Evolutionary conservation across 805 yeast genomes (phyloP).

Genomic region (Barnettozyma wickerhamii): DNA sequence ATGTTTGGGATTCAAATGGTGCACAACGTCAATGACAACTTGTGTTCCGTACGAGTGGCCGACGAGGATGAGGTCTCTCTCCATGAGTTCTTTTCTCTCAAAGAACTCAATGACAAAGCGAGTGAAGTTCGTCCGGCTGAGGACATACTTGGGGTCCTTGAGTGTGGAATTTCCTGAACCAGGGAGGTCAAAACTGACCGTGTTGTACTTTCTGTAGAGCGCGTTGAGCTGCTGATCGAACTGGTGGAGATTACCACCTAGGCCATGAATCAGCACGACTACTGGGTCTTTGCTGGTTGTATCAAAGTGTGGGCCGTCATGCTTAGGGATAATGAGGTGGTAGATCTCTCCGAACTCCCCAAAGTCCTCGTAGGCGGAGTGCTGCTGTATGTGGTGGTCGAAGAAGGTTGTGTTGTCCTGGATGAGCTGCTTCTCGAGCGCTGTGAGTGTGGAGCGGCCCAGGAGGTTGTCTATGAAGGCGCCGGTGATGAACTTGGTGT

Average conservation of each 20-base stretch:
- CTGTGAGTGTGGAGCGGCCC: constrained; percentile 3
- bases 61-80: constrained; percentile 36
- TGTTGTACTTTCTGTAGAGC: constrained; percentile 56
- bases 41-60: constrained; percentile 79
- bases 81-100: constrained; percentile 5
- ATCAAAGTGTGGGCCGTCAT: constrained; percentile 12
- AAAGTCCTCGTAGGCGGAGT: constrained; percentile 8
- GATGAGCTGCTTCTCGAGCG: constrained; percentile 15
- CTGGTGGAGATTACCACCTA: constrained; percentile 88
- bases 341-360: constrained; percentile 13
- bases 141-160: constrained; percentile 5
- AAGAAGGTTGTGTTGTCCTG: constrained; percentile 18
- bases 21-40: constrained; percentile 39
- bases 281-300: constrained; percentile 22
- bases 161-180: constrained; percentile 61
- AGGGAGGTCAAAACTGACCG: constrained; percentile 76
- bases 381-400: constrained; percentile 8
- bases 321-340: constrained; percentile 9
- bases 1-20: constrained; percentile 2
- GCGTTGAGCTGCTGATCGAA: constrained; percentile 64
- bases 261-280: constrained; percentile 72
- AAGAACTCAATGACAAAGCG: constrained; percentile 12
- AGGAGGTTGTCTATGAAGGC: neutral
- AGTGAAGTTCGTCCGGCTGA: constrained; percentile 16
- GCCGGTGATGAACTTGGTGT: constrained; percentile 1